phyloP scores from a whole-genome alignment of 2,329 filamentous ascomycete species.

The Hymenotorrendiella dingleyae region DNA sequence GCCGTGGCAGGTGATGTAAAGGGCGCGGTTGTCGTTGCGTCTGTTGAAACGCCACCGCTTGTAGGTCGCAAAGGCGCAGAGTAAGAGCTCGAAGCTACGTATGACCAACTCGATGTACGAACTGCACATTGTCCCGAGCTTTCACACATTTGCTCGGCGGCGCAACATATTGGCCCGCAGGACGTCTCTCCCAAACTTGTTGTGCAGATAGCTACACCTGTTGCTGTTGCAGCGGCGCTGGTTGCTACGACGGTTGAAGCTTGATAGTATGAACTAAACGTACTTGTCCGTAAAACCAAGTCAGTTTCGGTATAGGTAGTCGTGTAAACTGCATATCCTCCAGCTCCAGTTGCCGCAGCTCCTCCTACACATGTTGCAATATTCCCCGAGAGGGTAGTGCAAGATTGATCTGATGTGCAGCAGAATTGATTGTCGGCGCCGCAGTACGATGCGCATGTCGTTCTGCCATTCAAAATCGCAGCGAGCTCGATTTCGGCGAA shows the following conservation, averaged over 20 bases:
- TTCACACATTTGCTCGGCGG: conserved; percentile 62
- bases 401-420: conserved; percentile 43
- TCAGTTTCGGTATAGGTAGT: conserved; percentile 54
- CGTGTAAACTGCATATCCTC: conserved; percentile 27
- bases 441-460: conserved; percentile 45
- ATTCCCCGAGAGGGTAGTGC: conserved; percentile 43
- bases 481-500: conserved; percentile 20
- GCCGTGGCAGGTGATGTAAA: conserved; percentile 49
- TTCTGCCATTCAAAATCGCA: conserved; percentile 7
- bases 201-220: conserved; percentile 41
- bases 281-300: conserved; percentile 49
- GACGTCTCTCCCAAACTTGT: conserved; percentile 50
- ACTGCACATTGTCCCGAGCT: conserved; percentile 17
- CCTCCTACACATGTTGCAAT: conserved; percentile 42
- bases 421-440: conserved; percentile 50
- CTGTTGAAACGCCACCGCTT: conserved; percentile 42
- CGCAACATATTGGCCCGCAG: conserved; percentile 68
- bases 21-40: conserved; percentile 40
- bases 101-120: conserved; percentile 31
- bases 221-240: conserved; percentile 1
- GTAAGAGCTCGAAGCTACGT: conserved; percentile 24
- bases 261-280: conserved; percentile 45
- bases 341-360: conserved; percentile 36
- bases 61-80: conserved; percentile 45
- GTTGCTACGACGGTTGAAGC: conserved; percentile 16